Evolutionary conservation across 768 basidiomycete species (phyloP).

Genomic region (Boletus pseudo-olivaceus): DNA sequence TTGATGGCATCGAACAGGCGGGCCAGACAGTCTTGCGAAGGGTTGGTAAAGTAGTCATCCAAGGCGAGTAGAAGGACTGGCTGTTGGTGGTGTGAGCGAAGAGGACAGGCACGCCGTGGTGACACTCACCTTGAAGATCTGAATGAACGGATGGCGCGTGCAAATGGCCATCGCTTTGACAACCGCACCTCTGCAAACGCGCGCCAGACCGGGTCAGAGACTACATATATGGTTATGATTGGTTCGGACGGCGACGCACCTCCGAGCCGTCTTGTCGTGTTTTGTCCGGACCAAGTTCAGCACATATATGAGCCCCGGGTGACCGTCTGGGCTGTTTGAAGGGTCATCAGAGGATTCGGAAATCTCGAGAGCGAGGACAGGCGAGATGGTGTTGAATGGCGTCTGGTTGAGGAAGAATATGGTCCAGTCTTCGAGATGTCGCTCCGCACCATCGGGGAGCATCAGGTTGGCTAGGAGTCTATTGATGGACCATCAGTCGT

Average conservation of each 20-base stretch:
- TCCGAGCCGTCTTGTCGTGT: conserved; percentile 77
- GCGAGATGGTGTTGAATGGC: conserved; percentile 79
- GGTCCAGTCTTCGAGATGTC: conserved; percentile 95
- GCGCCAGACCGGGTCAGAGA: conserved; percentile 11
- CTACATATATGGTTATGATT: not conserved
- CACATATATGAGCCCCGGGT: conserved; percentile 73
- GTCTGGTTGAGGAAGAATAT: conserved; percentile 98
- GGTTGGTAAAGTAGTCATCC: conserved; percentile 89
- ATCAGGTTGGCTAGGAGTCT: conserved; percentile 95
- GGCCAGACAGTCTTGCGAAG: conserved; percentile 86
- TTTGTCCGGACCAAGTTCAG: conserved; percentile 90
- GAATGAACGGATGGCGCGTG: conserved; percentile 89
- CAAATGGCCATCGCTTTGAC: conserved; percentile 95
- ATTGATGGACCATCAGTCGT: conserved; percentile 2
- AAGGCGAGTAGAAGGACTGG: conserved; percentile 91
- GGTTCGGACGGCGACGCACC: conserved; percentile 42
- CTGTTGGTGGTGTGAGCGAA: conserved; percentile 38
- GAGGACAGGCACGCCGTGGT: not conserved
- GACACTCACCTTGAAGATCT: conserved; percentile 81
- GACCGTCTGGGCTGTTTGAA: conserved; percentile 24
- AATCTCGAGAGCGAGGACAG: conserved; percentile 72
- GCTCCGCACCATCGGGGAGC: conserved; percentile 97
- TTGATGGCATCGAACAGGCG: conserved; percentile 93
- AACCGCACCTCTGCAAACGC: conserved; percentile 69
- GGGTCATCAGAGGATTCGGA: conserved; percentile 32